Evolutionary conservation across 2,329 filamentous ascomycete species (phyloP).

Genomic region (Fusarium temperatum): DNA sequence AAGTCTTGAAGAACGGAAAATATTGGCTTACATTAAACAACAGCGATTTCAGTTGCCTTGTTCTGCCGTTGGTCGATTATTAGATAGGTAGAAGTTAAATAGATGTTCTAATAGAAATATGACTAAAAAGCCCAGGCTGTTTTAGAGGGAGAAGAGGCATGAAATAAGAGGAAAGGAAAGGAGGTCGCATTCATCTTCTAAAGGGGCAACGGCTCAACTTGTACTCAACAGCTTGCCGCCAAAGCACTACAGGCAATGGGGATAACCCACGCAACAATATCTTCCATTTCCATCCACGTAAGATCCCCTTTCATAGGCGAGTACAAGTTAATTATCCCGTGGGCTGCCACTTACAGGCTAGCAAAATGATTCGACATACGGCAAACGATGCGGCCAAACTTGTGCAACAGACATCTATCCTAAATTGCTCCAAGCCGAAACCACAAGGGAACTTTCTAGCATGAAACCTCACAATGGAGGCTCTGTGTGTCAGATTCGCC

Average conservation of each 20-base stretch:
- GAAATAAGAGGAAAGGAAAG: not conserved
- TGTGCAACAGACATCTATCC: slow-evolving; percentile 31
- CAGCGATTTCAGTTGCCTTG: not conserved
- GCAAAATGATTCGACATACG: slow-evolving; percentile 28
- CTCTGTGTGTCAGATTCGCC: slow-evolving; percentile 18
- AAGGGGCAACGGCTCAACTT: slow-evolving; percentile 25
- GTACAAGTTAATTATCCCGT: slow-evolving; percentile 7
- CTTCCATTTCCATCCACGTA: not conserved
- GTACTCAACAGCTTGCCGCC: slow-evolving; percentile 20
- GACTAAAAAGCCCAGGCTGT: not conserved
- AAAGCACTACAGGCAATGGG: slow-evolving; percentile 13
- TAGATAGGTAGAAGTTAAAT: slow-evolving; percentile 14
- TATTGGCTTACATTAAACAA: slow-evolving; percentile 8
- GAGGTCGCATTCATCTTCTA: not conserved
- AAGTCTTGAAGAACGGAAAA: not conserved
- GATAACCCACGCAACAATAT: slow-evolving; percentile 16
- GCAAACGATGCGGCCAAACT: slow-evolving; percentile 28
- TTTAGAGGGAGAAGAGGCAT: not conserved
- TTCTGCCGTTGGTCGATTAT: not conserved
- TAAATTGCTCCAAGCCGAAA: slow-evolving; percentile 25
- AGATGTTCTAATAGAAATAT: not conserved
- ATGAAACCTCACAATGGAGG: slow-evolving; percentile 21
- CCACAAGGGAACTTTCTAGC: slow-evolving; percentile 25
- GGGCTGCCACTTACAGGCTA: not conserved
- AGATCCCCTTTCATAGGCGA: slow-evolving; percentile 9